phyloP scores from a whole-genome alignment of 805 yeast genomes.

The Kazachstania bromeliacearum region DNA sequence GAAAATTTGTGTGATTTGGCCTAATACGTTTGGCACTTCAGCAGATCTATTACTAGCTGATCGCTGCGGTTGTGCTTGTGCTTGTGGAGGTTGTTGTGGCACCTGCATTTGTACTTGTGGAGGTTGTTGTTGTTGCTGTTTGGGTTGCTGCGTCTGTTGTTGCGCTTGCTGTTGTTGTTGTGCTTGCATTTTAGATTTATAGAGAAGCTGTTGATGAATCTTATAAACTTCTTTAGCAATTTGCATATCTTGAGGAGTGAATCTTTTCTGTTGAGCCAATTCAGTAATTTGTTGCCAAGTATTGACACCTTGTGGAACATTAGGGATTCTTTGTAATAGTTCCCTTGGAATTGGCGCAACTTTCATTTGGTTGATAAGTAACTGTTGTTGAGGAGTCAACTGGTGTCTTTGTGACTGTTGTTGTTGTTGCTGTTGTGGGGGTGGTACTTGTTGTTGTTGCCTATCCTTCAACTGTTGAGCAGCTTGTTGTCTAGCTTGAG shows the following conservation, averaged over 20 bases:
- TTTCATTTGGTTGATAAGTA: constrained; percentile 40
- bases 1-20: constrained; percentile 29
- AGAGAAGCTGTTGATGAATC: constrained; percentile 51
- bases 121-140: constrained; percentile 13
- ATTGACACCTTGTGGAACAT: constrained; percentile 56
- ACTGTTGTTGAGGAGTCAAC: constrained; percentile 18
- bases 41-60: constrained; percentile 24
- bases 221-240: constrained; percentile 39
- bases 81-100: constrained; percentile 4
- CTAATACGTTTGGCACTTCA: constrained; percentile 26
- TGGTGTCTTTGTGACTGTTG: constrained; percentile 20
- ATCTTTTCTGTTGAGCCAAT: constrained; percentile 29
- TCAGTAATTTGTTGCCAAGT: constrained; percentile 53
- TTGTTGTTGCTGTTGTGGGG: constrained; percentile 15
- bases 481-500: constrained; percentile 43
- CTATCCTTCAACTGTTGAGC: constrained; percentile 36
- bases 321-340: constrained; percentile 21
- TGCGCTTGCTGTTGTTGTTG: constrained; percentile 23
- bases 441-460: constrained; percentile 29
- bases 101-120: constrained; percentile 19
- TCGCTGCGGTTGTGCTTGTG: constrained; percentile 10
- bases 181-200: constrained; percentile 36
- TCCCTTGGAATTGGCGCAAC: constrained; percentile 46
- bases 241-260: constrained; percentile 26
- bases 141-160: constrained; percentile 20